A percentile compares a stretch with the other conserved stretches of the same genome.
These are phyloP conservation scores for Ottelia alismoides DNA, from an alignment of 106 monocot species.

Conservation along the genomic window DNA sequence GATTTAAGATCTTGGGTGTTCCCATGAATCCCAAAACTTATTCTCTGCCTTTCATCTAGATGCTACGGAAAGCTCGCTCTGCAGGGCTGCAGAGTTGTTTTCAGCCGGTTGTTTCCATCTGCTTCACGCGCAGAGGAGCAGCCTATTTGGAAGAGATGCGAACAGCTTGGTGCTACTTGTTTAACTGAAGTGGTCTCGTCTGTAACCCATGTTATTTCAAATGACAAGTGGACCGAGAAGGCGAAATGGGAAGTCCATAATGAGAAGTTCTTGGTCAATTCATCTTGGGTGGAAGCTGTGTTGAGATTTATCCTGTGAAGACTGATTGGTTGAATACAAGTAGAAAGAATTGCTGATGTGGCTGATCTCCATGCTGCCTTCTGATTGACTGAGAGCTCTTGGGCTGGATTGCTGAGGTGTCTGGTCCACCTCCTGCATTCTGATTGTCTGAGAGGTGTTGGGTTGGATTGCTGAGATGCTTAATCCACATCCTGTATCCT, in stretches of 20 bases:
- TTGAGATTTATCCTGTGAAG: no score
- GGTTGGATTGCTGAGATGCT: no score
- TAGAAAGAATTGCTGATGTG: no score
- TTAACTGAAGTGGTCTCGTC: slow-evolving; percentile 34
- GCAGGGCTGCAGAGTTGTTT: slow-evolving; percentile 63
- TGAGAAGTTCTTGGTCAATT: slow-evolving; percentile 67
- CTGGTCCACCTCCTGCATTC: no score
- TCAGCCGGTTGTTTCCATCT: slow-evolving; percentile 51
- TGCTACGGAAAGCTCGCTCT: slow-evolving; percentile 35
- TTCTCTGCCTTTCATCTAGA: slow-evolving; percentile 11
- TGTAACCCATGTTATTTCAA: slow-evolving; percentile 65
- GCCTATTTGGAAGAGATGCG: slow-evolving; percentile 73
- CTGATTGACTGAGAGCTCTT: no score
- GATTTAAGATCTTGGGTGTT: background rate
- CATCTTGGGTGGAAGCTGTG: slow-evolving; percentile 79
- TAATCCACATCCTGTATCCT: no score
- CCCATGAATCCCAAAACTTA: background rate
- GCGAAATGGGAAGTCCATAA: slow-evolving; percentile 61
- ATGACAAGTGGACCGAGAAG: slow-evolving; percentile 37
- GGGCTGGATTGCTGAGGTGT: no score
- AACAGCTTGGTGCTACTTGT: slow-evolving; percentile 63
- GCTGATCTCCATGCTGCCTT: no score
- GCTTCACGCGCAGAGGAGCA: slow-evolving; percentile 30
- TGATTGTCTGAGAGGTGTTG: no score
- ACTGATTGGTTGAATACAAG: no score